Percentiles rank a stretch among this genome's conserved stretches.
Evolutionary conservation across 371 early-diverging fungal genomes (phyloP).

Genomic region (Gilbertella persicaria): DNA sequence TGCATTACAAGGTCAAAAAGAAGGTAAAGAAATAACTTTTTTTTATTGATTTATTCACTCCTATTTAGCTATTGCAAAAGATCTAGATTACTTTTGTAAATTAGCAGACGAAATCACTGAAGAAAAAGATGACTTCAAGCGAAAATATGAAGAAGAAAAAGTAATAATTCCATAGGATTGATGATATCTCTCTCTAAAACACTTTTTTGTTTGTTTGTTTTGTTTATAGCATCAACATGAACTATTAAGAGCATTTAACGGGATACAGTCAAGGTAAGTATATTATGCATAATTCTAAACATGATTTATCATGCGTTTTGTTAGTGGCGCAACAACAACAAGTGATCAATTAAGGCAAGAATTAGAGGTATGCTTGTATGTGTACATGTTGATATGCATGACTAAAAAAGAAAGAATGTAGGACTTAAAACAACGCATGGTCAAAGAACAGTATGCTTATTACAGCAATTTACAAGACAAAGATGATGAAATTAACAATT

Average conservation of each 20-base stretch:
- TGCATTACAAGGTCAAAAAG: slow-evolving; percentile 47
- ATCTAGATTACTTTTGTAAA: slow-evolving; percentile 50
- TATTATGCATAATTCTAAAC: too few relatives aligned
- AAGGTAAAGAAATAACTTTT: slow-evolving; percentile 28
- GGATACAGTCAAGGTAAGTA: neutral
- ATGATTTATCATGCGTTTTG: too few relatives aligned
- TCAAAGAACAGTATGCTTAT: slow-evolving; percentile 11
- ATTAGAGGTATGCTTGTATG: slow-evolving; percentile 2
- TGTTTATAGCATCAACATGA: neutral
- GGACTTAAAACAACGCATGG: slow-evolving; percentile 6
- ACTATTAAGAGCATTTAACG: neutral
- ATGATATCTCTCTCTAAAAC: neutral
- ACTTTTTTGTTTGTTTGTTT: neutral
- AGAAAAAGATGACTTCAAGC: slow-evolving; percentile 38
- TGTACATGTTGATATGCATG: neutral
- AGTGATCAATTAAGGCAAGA: neutral
- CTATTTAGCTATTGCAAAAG: slow-evolving; percentile 42
- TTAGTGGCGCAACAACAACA: too few relatives aligned
- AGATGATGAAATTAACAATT: slow-evolving; percentile 19
- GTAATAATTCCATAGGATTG: too few relatives aligned
- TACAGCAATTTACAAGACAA: slow-evolving; percentile 16
- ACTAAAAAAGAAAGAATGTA: slow-evolving; percentile 1
- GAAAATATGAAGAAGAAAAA: slow-evolving; percentile 40
- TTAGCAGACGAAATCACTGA: slow-evolving; percentile 54
- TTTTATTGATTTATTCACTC: neutral